Conservation (phyloP, 805 yeast genomes). For the Cyberlindnera maritima region DNA sequence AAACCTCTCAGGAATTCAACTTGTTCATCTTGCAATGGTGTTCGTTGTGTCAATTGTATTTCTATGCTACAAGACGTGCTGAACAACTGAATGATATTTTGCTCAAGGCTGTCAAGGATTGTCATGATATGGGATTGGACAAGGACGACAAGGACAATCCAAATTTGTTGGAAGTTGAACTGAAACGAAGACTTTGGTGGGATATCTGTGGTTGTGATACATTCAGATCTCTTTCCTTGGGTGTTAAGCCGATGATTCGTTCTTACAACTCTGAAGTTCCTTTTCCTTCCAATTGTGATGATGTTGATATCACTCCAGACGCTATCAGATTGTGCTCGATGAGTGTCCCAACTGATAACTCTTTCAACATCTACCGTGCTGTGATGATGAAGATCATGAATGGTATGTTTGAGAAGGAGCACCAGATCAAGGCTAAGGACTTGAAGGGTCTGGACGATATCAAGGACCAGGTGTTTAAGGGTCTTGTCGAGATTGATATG, state of each 20-base stretch:
- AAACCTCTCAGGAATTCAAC: constrained; percentile 15
- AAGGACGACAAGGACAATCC: constrained; percentile 26
- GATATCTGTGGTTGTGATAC: constrained; percentile 31
- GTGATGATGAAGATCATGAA: constrained; percentile 28
- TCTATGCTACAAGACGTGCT: constrained; percentile 29
- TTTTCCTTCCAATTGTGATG: constrained; percentile 32
- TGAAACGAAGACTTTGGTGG: constrained; percentile 34
- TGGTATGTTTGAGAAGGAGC: constrained; percentile 27
- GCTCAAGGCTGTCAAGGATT: constrained; percentile 24
- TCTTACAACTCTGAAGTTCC: constrained; percentile 30
- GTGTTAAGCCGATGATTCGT: constrained; percentile 23
- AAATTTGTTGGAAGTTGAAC: constrained; percentile 27
- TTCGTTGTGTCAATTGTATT: constrained; percentile 28
- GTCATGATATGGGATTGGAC: constrained; percentile 26
- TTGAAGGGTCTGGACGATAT: constrained; percentile 19
- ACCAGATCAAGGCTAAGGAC: constrained; percentile 15
- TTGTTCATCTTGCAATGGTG: constrained; percentile 25
- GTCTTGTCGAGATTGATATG: constrained; percentile 28
- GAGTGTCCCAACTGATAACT: constrained; percentile 27
- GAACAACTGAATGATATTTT: constrained; percentile 25
- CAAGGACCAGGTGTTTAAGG: constrained; percentile 20
- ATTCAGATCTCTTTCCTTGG: constrained; percentile 25
- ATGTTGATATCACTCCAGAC: constrained; percentile 28
- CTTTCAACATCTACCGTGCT: constrained; percentile 28
- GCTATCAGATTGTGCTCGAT: constrained; percentile 20